Evolutionary conservation across 1,284 basidiomycete species (phyloP).

Genomic region (Boletus semigastroideus): DNA sequence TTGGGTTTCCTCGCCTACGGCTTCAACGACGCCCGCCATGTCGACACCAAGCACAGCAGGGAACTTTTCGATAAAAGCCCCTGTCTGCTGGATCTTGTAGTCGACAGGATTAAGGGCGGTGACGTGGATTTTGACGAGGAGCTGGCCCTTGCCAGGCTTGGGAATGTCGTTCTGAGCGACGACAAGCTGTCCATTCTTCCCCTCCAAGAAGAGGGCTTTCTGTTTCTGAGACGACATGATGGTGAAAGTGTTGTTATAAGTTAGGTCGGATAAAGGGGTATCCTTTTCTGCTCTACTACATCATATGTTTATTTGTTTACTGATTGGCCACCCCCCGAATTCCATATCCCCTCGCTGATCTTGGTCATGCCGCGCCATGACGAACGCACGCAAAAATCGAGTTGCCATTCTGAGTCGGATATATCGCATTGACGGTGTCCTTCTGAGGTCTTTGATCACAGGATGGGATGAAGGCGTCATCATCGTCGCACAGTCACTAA

Average conservation of each 20-base stretch:
- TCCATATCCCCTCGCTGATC: slow-evolving; percentile 27
- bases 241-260: slow-evolving; percentile 8
- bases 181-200: slow-evolving; percentile 24
- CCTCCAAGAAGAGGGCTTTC: slow-evolving; percentile 27
- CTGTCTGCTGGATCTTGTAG: slow-evolving; percentile 38
- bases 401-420: slow-evolving; percentile 31
- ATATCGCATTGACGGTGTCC: slow-evolving; percentile 31
- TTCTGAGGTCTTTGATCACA: slow-evolving; percentile 26
- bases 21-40: slow-evolving; percentile 44
- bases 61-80: slow-evolving; percentile 25
- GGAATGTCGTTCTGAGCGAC: slow-evolving; percentile 31
- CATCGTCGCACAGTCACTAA: slow-evolving; percentile 23
- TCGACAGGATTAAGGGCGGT: slow-evolving; percentile 50
- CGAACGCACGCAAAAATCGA: slow-evolving; percentile 30
- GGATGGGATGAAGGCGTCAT: slow-evolving; percentile 19
- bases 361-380: slow-evolving; percentile 29
- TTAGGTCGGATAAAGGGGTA: slow-evolving; percentile 1
- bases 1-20: slow-evolving; percentile 38
- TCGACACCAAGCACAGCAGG: slow-evolving; percentile 47
- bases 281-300: slow-evolving; percentile 19
- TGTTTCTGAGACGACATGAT: slow-evolving; percentile 26
- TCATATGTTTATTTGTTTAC: slow-evolving; percentile 24
- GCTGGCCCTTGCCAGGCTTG: slow-evolving; percentile 39
- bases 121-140: slow-evolving; percentile 45
- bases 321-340: slow-evolving; percentile 32